Evolutionary conservation across 768 basidiomycete genomes (phyloP).

Genomic region (Pulveroboletus sp.): DNA sequence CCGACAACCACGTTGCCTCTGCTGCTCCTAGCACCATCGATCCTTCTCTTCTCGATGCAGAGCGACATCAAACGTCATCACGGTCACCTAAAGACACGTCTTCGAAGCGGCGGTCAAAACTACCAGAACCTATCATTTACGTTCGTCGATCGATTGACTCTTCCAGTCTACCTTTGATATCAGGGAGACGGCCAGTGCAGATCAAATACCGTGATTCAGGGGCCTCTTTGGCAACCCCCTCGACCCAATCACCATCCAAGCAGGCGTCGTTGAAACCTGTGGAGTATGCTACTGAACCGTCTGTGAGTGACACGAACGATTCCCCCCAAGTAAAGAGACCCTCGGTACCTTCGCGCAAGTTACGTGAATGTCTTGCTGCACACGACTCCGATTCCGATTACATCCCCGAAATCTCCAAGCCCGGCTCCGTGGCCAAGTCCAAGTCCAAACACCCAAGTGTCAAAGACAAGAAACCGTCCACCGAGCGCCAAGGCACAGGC

Average conservation of each 20-base stretch:
- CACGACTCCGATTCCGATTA: conserved; percentile 15
- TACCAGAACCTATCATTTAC: conserved; percentile 27
- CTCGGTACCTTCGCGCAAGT: conserved; percentile 16
- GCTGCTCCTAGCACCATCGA: conserved; percentile 21
- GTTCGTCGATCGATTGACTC: conserved; percentile 27
- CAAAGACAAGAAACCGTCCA: background rate
- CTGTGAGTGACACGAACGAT: background rate
- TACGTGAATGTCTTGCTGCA: background rate
- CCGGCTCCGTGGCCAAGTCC: background rate
- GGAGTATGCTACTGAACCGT: background rate
- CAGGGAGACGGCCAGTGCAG: conserved; percentile 24
- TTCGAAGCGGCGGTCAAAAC: conserved; percentile 7
- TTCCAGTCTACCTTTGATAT: conserved; percentile 14
- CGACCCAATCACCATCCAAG: background rate
- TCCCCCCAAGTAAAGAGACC: background rate
- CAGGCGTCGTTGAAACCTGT: background rate
- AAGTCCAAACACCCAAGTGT: conserved; percentile 2
- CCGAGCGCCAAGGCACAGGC: background rate
- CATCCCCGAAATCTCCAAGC: conserved; percentile 7
- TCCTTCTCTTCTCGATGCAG: conserved; percentile 26
- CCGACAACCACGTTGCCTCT: background rate
- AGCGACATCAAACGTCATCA: background rate
- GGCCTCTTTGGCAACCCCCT: background rate
- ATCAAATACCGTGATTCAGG: conserved; percentile 28
- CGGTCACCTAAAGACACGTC: background rate